Conservation (phyloP, 108 stramenopile species). For the Aureococcus anophagefferens region DNA sequence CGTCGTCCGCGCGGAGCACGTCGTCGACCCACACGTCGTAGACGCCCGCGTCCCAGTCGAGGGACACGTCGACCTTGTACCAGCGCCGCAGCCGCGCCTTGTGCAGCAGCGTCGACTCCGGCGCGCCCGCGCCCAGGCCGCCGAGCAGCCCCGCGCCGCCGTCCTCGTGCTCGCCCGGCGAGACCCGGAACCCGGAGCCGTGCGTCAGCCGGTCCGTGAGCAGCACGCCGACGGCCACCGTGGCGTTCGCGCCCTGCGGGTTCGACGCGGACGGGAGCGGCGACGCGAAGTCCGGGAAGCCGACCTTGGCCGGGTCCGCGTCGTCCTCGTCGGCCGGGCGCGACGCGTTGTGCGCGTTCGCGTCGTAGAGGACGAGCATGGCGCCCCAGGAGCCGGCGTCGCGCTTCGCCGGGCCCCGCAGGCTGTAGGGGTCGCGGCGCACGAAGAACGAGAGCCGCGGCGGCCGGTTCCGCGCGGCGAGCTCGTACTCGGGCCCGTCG, state of each 20-base stretch:
- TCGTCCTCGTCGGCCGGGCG: too few species aligned
- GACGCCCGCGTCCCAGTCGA: slow-evolving; percentile 48
- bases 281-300: background rate
- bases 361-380: slow-evolving; percentile 23
- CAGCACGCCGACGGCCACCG: slow-evolving; percentile 44
- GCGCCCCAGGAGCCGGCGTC: slow-evolving; percentile 16
- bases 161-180: slow-evolving; percentile 31
- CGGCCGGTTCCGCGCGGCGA: slow-evolving; percentile 8
- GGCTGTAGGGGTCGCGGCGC: slow-evolving; percentile 2
- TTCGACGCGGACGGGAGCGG: background rate
- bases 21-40: slow-evolving; percentile 58
- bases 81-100: slow-evolving; percentile 24
- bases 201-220: slow-evolving; percentile 37
- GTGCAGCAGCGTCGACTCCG: slow-evolving; percentile 13
- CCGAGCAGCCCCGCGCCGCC: slow-evolving; percentile 9
- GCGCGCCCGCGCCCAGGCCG: slow-evolving; percentile 2
- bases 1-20: slow-evolving; percentile 22
- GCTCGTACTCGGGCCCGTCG: slow-evolving; percentile 27
- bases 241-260: slow-evolving; percentile 7
- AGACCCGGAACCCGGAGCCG: slow-evolving; percentile 38
- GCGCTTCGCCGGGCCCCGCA: too few species aligned
- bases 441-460: slow-evolving; percentile 27
- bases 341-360: background rate
- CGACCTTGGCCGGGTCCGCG: background rate
- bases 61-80: slow-evolving; percentile 69